Evolutionary conservation across 2,329 filamentous ascomycete genomes (phyloP), one percentile per base, ranked within the genome.

Genomic region (Microdochium paspali): DNA sequence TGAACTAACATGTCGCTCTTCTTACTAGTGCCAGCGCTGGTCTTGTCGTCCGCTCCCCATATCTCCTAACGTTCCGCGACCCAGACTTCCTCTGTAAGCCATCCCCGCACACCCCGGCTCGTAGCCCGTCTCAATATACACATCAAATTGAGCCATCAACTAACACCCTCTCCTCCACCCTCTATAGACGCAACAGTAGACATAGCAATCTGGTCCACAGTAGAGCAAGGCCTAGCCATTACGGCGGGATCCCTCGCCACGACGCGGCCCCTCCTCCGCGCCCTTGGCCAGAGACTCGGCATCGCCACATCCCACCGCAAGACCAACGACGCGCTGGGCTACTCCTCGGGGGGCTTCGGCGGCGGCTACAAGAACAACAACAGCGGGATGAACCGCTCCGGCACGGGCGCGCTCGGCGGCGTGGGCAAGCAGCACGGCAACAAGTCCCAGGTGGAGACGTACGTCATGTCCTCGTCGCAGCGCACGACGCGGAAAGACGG

Each of bases 191-290:
- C 65, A 24, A 72, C 69, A 0, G 47, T 63, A 44, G 64, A 68
- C 49, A 68, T 73, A 45, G 70, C 71, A 15, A 70, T 75, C 53
- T 76, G 71, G 70, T 73, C 71, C 1, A 69, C 66, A 1, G 60
- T 68, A 6, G 74, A 77, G 47, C 61, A 69, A 30, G 70, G 68
- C 12, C 62, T 77, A 1, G 70, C 71, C 44, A 69, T 77, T 52
- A 67, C 67, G 6, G 73, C 72, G 7, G 70, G 68, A n/a, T 67
- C 66, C 23, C 63, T 72, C 6, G 69, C 71, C 5, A 74, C 72
- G 0, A 60, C 76, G 5, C 67, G 70, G 0, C 73, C 73, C 0
- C 61, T 77, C 1, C 48, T 67, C 50, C 65, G 64, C 47, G 32
- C 54, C 24, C 42, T 70, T 39, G 59, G 56, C 46, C 58, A 55